Evolutionary conservation across 2,329 filamentous ascomycete species (phyloP).

Genomic region (Xylaria sp.): DNA sequence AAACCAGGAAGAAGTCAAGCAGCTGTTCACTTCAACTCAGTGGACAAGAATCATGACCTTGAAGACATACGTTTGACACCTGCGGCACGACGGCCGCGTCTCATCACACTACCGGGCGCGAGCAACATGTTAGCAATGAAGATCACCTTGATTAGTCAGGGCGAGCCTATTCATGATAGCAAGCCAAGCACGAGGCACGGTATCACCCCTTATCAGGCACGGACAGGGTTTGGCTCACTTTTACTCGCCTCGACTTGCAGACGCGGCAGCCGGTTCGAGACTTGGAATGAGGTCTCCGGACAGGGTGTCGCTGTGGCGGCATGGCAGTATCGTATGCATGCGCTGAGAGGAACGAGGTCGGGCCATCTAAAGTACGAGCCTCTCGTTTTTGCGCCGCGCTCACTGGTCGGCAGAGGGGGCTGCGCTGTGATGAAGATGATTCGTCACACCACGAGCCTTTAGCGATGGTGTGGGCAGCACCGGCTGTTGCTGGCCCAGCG

Average conservation of each 20-base stretch:
- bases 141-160: not conserved
- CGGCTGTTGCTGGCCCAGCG: not conserved
- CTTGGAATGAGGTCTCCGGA: slow-evolving; percentile 44
- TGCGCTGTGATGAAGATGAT: slow-evolving; percentile 20
- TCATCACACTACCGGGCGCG: slow-evolving; percentile 42
- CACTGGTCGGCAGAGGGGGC: slow-evolving; percentile 9
- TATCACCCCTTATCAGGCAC: slow-evolving; percentile 2
- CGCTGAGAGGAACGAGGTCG: slow-evolving; percentile 17
- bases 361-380: slow-evolving; percentile 30
- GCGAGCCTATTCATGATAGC: not conserved
- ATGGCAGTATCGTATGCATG: slow-evolving; percentile 23
- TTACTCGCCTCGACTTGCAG: slow-evolving; percentile 45
- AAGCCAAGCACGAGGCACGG: not conserved
- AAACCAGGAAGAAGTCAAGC: not conserved
- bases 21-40: not conserved
- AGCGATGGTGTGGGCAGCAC: slow-evolving; percentile 12
- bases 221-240: slow-evolving; percentile 36
- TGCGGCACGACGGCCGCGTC: slow-evolving; percentile 44
- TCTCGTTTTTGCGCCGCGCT: slow-evolving; percentile 14
- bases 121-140: slow-evolving; percentile 16
- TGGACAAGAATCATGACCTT: not conserved
- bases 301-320: slow-evolving; percentile 39
- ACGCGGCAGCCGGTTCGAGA: slow-evolving; percentile 45
- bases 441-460: slow-evolving; percentile 19
- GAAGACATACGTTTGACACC: slow-evolving; percentile 42